phyloP scores from a whole-genome alignment of 1,284 basidiomycete genomes.

The Naganishia albida region DNA sequence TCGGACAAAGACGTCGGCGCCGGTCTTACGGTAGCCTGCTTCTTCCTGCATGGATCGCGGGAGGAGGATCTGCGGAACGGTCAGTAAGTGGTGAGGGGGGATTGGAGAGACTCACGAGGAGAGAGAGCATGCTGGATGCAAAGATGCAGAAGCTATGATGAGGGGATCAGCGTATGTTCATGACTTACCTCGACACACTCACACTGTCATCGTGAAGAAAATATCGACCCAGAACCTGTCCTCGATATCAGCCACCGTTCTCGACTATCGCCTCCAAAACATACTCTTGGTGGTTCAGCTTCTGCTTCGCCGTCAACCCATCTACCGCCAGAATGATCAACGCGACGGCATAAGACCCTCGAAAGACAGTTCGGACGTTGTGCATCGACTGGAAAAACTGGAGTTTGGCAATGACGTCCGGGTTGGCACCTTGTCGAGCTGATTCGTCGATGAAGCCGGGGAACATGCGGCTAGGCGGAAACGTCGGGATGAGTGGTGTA shows the following conservation, averaged over 20 bases:
- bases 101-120: slow-evolving; percentile 37
- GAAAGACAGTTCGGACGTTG: slow-evolving; percentile 40
- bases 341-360: slow-evolving; percentile 37
- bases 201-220: slow-evolving; percentile 35
- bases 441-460: slow-evolving; percentile 33
- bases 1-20: slow-evolving; percentile 31
- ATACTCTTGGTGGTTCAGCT: slow-evolving; percentile 36
- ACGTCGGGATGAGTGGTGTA: too few species aligned
- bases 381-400: slow-evolving; percentile 44
- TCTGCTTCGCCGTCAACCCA: slow-evolving; percentile 35
- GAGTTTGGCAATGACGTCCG: slow-evolving; percentile 43
- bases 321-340: slow-evolving; percentile 40
- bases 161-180: neutral
- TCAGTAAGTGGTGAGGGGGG: neutral
- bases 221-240: slow-evolving; percentile 38
- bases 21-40: slow-evolving; percentile 17
- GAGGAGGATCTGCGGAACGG: slow-evolving; percentile 38
- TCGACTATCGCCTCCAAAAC: neutral
- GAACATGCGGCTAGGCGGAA: slow-evolving; percentile 27
- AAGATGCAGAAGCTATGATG: slow-evolving; percentile 37
- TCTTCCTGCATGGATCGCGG: slow-evolving; percentile 42
- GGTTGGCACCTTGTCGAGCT: slow-evolving; percentile 35
- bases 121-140: slow-evolving; percentile 37
- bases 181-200: neutral
- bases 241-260: neutral